Conservation (phyloP, 2,329 filamentous ascomycete species). For the Pseudomassariella vexata region DNA sequence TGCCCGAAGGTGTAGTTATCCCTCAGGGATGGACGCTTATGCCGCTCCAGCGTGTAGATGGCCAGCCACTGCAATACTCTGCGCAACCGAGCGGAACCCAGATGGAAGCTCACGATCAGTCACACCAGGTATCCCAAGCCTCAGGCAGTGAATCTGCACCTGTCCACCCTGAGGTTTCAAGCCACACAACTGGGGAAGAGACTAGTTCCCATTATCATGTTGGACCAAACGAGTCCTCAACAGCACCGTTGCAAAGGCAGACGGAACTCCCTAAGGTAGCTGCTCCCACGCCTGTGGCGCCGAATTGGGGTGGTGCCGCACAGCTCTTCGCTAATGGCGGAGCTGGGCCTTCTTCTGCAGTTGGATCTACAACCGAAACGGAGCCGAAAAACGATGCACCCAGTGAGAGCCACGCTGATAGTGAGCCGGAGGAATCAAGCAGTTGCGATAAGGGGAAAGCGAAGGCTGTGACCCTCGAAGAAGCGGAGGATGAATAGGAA, state of each 20-base stretch:
- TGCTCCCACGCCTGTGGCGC: slow-evolving; percentile 41
- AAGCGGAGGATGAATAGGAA: slow-evolving; percentile 14
- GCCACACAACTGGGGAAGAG: neutral
- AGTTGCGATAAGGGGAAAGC: slow-evolving; percentile 16
- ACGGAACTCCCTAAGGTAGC: slow-evolving; percentile 30
- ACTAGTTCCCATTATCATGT: slow-evolving; percentile 5
- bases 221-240: slow-evolving; percentile 6
- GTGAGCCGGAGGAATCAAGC: slow-evolving; percentile 12
- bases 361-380: slow-evolving; percentile 9
- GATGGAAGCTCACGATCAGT: neutral
- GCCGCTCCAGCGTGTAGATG: slow-evolving; percentile 51
- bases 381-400: slow-evolving; percentile 8
- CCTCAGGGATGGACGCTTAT: slow-evolving; percentile 61
- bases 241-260: slow-evolving; percentile 8
- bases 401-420: slow-evolving; percentile 8
- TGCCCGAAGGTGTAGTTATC: slow-evolving; percentile 59
- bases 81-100: slow-evolving; percentile 9
- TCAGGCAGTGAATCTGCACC: no score
- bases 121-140: slow-evolving; percentile 3
- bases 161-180: neutral
- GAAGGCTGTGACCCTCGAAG: slow-evolving; percentile 23
- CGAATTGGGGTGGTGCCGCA: slow-evolving; percentile 45
- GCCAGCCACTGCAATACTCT: slow-evolving; percentile 17
- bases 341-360: slow-evolving; percentile 5
- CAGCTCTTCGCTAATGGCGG: slow-evolving; percentile 37